These are phyloP conservation scores for Stagonosporopsis tanaceti DNA, from an alignment of 2,329 filamentous ascomycete species.

Conservation along the genomic window DNA sequence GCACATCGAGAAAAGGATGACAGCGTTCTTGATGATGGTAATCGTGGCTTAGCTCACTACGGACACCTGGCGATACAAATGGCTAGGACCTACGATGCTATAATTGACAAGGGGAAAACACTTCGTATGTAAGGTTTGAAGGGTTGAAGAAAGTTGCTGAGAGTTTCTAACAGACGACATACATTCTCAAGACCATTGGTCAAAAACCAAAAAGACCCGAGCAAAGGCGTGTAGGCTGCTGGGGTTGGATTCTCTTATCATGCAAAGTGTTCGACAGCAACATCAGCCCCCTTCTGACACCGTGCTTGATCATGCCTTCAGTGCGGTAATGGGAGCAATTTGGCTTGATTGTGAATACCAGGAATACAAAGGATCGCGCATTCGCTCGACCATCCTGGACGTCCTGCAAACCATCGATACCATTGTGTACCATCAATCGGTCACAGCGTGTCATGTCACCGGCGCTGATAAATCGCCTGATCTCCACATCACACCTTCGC, in stretches of 20 bases:
- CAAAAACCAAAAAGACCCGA: neutral
- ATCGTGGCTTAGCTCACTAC: neutral
- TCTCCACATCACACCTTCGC: neutral
- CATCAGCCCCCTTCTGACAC: neutral
- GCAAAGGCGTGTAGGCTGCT: neutral
- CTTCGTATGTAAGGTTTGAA: neutral
- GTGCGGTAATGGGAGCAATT: neutral
- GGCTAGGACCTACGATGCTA: neutral
- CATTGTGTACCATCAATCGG: neutral
- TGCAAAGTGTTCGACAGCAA: neutral
- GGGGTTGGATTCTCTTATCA: neutral
- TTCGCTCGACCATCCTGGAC: neutral
- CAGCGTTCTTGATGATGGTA: neutral
- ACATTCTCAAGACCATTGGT: neutral
- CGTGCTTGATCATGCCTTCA: neutral
- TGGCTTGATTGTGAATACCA: conserved; percentile 1
- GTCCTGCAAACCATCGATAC: neutral
- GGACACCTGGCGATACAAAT: neutral
- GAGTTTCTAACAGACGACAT: neutral
- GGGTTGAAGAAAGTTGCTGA: neutral
- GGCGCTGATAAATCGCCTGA: no score
- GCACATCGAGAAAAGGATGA: neutral
- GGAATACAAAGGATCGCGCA: neutral
- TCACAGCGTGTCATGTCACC: neutral
- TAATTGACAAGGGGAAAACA: neutral